Percentiles rank a stretch among this genome's conserved stretches.
Evolutionary conservation across 805 yeast genomes (phyloP).

Genomic region (Candida nonsorbophila): DNA sequence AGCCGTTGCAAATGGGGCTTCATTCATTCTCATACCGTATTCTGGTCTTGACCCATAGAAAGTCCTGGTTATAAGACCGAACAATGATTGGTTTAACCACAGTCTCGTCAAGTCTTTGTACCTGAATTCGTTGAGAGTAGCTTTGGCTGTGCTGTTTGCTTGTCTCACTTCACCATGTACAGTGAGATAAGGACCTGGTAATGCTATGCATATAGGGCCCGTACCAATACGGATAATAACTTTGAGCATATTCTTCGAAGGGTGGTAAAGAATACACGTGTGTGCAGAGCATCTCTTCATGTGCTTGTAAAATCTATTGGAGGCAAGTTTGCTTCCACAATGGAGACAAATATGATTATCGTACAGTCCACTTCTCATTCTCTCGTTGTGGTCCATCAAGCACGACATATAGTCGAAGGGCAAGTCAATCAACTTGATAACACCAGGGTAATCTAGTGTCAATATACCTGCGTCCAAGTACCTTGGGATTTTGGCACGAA

Average conservation of each 20-base stretch:
- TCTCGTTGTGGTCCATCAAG: conserved; percentile 13
- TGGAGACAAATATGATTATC: conserved; percentile 28
- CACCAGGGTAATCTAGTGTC: conserved; percentile 48
- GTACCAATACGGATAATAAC: conserved; percentile 18
- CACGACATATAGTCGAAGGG: conserved; percentile 38
- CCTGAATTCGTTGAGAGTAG: conserved; percentile 48
- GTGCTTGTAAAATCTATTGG: conserved; percentile 14
- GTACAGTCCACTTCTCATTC: conserved; percentile 10
- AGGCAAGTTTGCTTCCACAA: conserved; percentile 24
- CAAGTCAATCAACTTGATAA: conserved; percentile 46
- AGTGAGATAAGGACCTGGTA: conserved; percentile 68
- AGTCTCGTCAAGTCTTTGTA: conserved; percentile 51
- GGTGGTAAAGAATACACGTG: conserved; percentile 21
- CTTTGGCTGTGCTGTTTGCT: conserved; percentile 51
- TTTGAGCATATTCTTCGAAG: conserved; percentile 19
- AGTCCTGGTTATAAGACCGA: conserved; percentile 39
- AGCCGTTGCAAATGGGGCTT: conserved; percentile 3
- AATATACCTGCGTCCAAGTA: conserved; percentile 16
- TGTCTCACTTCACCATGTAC: conserved; percentile 70
- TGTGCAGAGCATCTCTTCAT: conserved; percentile 18
- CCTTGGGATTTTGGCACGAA: conserved; percentile 21
- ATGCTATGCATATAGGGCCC: conserved; percentile 22
- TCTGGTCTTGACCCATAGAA: conserved; percentile 17
- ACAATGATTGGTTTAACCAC: conserved; percentile 59
- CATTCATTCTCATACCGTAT: conserved; percentile 7